These are phyloP conservation scores for Aspergillus pseudonomiae DNA, from an alignment of 2,329 filamentous ascomycete genomes.

Conservation along the genomic window DNA sequence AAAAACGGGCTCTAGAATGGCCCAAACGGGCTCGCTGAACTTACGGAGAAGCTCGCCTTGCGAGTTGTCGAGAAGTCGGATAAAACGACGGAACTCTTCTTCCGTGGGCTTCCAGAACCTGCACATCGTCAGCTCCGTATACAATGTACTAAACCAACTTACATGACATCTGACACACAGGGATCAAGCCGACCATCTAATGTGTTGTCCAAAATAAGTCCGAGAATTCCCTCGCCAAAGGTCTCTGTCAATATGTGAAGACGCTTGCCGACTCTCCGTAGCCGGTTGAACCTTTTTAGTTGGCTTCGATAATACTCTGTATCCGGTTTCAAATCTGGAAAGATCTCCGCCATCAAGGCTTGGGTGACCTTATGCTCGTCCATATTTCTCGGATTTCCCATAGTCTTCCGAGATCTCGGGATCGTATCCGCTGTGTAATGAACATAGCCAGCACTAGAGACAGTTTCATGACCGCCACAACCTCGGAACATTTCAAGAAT, in stretches of 20 bases:
- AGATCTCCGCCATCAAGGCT: constrained; percentile 11
- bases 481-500: constrained; percentile 8
- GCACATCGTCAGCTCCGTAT: not conserved
- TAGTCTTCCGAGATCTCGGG: not conserved
- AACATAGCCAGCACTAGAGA: constrained; percentile 5
- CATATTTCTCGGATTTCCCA: constrained; percentile 10
- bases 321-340: constrained; percentile 1
- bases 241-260: constrained; percentile 4
- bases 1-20: not conserved
- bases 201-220: not conserved
- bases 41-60: not conserved
- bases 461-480: constrained; percentile 10
- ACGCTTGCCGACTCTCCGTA: constrained; percentile 8
- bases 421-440: constrained; percentile 1
- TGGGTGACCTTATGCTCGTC: constrained; percentile 6
- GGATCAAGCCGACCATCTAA: not conserved
- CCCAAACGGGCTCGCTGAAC: not conserved
- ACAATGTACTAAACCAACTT: not conserved
- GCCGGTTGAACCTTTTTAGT: not conserved
- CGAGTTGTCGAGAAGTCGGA: not conserved
- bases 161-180: not conserved
- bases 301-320: constrained; percentile 1
- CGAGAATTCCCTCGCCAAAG: constrained; percentile 17
- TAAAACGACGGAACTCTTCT: not conserved
- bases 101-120: not conserved